A percentile compares a stretch with the other conserved stretches of the same genome.
These are phyloP conservation scores for Aspergillus olivimuriae DNA, from an alignment of 495 filamentous ascomycete genomes.

Conservation along the genomic window DNA sequence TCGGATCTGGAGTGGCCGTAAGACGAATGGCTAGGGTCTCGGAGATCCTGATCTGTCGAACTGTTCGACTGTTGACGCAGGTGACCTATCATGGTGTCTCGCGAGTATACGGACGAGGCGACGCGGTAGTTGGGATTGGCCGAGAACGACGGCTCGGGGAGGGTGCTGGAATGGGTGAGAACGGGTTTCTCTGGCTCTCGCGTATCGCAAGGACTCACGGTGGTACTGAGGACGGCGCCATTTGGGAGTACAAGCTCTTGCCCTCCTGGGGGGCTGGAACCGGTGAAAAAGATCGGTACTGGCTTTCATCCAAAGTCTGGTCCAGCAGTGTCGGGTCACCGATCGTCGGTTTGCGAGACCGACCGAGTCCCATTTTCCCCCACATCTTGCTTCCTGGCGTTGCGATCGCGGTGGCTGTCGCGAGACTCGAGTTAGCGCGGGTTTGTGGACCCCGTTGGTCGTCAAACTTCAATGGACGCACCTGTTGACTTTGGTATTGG, in stretches of 20 bases:
- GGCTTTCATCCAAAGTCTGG: constrained; percentile 32
- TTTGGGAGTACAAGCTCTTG: constrained; percentile 12
- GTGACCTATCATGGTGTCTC: constrained; percentile 14
- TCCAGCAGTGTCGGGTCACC: constrained; percentile 39
- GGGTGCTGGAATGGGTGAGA: constrained; percentile 11
- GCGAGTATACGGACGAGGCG: constrained; percentile 24
- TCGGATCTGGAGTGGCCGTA: background rate
- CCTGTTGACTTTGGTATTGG: too few species aligned
- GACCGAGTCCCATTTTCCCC: constrained; percentile 34
- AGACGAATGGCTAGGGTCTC: background rate
- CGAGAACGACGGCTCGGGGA: constrained; percentile 5
- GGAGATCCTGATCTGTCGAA: constrained; percentile 7
- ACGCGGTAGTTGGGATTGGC: constrained; percentile 11
- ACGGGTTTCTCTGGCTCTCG: constrained; percentile 2
- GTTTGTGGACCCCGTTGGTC: background rate
- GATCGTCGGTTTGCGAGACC: constrained; percentile 37
- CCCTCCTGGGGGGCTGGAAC: constrained; percentile 3
- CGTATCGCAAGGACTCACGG: constrained; percentile 25
- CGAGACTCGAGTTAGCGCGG: background rate
- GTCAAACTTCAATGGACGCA: background rate
- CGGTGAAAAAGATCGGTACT: constrained; percentile 14
- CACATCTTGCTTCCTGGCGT: constrained; percentile 30
- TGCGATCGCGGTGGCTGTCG: background rate
- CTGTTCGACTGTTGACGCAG: constrained; percentile 16
- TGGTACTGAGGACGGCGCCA: constrained; percentile 35